phyloP scores from a whole-genome alignment of 257 asterid species.

The Apocynum venetum region DNA sequence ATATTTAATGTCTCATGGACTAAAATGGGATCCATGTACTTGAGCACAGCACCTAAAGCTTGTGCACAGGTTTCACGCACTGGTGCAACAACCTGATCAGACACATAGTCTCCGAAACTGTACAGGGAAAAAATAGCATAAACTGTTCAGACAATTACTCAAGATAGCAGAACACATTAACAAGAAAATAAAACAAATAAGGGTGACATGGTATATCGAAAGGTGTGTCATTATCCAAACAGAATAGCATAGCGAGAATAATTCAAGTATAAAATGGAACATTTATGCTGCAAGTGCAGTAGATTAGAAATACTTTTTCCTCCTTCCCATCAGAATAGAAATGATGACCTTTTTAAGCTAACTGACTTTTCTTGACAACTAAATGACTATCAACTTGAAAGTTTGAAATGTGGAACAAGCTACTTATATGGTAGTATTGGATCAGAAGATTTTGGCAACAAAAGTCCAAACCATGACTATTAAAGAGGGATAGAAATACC shows the following conservation, averaged over 20 bases:
- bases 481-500: background rate
- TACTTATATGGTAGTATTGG: background rate
- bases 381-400: background rate
- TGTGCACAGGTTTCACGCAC: conserved; percentile 99
- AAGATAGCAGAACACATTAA: background rate
- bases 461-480: background rate
- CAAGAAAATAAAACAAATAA: background rate
- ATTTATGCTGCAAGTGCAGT: background rate
- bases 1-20: conserved; percentile 74
- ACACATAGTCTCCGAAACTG: conserved; percentile 98
- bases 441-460: background rate
- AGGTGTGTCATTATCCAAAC: background rate
- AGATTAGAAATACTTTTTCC: background rate
- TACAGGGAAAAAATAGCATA: conserved; percentile 13
- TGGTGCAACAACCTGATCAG: conserved; percentile 99
- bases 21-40: conserved; percentile 84
- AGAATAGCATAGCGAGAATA: background rate
- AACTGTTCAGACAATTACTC: background rate
- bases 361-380: background rate
- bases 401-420: background rate
- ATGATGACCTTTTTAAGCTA: background rate
- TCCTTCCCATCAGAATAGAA: background rate
- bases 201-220: background rate
- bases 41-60: conserved; percentile 94
- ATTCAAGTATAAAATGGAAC: background rate